Evolutionary conservation across 2,329 filamentous ascomycete species (phyloP), one percentile per base, ranked within the genome.

Genomic region (Colletotrichum sp.): DNA sequence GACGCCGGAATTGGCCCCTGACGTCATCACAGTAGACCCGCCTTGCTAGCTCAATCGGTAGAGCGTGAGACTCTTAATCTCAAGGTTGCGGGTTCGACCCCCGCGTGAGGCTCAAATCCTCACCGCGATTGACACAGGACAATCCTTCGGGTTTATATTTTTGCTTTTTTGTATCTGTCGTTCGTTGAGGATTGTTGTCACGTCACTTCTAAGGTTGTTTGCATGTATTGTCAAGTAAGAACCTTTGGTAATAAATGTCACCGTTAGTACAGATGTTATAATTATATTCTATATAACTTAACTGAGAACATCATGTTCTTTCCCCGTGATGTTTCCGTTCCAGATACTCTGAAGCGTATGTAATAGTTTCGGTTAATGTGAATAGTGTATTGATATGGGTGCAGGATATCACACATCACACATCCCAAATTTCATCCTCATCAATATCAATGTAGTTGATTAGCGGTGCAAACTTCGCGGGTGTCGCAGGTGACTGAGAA

Each of bases 61-160:
- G 92, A 93, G 91, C 91, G 91, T 93, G 89, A 92, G 92, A 93
- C 92, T 93, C 92, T 90, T 90, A 90, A 77, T 77, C 76, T 77
- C 72, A 77, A 77, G 76, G 76, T 77, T 77, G 69, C 69, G 72
- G 76, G 78, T 79, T 79, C 77, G 78, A 79, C 78, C 78, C 78
- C 78, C 78, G 78, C 78, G 77, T 79, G 78, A 78, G 78, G 78
- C 78, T 79, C 78, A 79, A 79, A 68, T 76, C 73, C 73, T 76
- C 63, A 72, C 70, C 63, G 63, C 63, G 69, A 76, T 76, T 72
- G 69, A 57, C 7, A 18, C 1, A 36, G 16, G 8, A 6, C 44
- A 68, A 12, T 69, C 69, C 3, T 5, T 0, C 57, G 69, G 57
- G 73, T 30, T 57, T 5, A 49, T 5, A 5, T 68, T 68, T 72